Percentiles rank a stretch among this genome's conserved stretches.
Evolutionary conservation across 768 basidiomycete genomes (phyloP).

Genomic region (Tulasnella calospora): DNA sequence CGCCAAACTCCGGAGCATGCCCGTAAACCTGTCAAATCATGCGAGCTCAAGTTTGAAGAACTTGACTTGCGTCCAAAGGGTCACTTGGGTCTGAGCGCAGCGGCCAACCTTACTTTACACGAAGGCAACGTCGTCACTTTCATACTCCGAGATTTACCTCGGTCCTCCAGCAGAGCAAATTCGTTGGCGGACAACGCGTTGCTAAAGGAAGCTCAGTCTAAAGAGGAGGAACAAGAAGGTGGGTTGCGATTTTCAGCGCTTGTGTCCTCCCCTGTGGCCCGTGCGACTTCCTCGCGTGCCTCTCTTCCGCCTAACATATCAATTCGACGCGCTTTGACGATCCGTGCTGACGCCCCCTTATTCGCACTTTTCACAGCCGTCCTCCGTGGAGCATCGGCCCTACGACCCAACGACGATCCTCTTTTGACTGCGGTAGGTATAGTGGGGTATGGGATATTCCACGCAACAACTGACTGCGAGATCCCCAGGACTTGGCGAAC

Average conservation of each 20-base stretch:
- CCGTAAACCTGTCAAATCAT: conserved; percentile 40
- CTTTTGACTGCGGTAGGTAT: conserved; percentile 14
- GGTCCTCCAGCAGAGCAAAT: neutral
- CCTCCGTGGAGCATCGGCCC: conserved; percentile 11
- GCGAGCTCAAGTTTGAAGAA: conserved; percentile 34
- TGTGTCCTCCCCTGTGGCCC: too few species aligned
- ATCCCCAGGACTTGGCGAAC: neutral
- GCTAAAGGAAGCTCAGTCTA: neutral
- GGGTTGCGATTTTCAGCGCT: neutral
- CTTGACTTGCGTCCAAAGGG: conserved; percentile 38
- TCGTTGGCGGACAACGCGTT: neutral
- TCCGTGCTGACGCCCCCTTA: neutral
- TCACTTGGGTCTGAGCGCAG: conserved; percentile 65
- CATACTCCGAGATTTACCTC: conserved; percentile 49
- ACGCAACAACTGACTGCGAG: neutral
- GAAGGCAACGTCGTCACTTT: conserved; percentile 94
- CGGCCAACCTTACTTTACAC: conserved; percentile 53
- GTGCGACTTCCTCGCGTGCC: too few species aligned
- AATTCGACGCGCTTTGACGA: too few species aligned
- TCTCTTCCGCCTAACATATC: too few species aligned
- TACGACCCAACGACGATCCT: neutral
- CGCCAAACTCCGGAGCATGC: conserved; percentile 30
- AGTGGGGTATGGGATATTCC: neutral
- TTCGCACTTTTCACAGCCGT: neutral
- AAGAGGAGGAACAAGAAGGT: neutral